Evolutionary conservation across 495 filamentous ascomycete genomes (phyloP), one percentile per base, ranked within the genome.

Genomic region (Evansstolkia leycettana): DNA sequence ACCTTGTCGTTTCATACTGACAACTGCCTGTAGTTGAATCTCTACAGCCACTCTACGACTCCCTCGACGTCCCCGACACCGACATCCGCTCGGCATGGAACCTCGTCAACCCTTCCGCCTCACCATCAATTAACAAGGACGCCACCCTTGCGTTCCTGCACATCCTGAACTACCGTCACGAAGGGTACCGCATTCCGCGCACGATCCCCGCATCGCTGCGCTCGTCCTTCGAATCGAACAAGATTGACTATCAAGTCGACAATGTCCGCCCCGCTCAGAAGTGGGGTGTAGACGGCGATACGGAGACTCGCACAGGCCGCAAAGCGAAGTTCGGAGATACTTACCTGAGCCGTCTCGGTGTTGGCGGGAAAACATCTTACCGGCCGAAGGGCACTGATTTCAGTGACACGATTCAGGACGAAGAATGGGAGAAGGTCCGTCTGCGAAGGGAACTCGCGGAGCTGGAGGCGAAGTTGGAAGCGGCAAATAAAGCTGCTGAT

Each of bases 281-380:
- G 47, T 89, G 80, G 77, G 80, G 76, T 8, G 65, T 73, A 11
- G 70, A 72, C 28, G 64, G 65, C 10, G 80, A 85, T 47, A 80
- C 84, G 18, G 70, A 76, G 42, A 94, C 86, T 2, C 51, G 60
- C 3, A 84, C 80, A n/a, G 84, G 84, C 26, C 74, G 80, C 47
- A 98, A 96, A 58, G 78, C 86, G 43, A 93, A 89, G 55, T 98
- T 98, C 56, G 90, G 90, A 34, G 89, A 96, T 57, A 84, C 90
- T 28, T 98, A 98, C 62, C 76, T 98, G 30, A 83, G 78, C 42
- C 80, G 90, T 17, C 64, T 98, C 25, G 90, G 90, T 13, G 73
- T 84, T 34, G 83, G 82, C 18, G 84, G 85, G 45, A 82, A 86
- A 51, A 70, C 73, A 9, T 66, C 65, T 14, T 80, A 78, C 38